Conservation (phyloP, 768 basidiomycete species). For the Kwoniella botswanensis region DNA sequence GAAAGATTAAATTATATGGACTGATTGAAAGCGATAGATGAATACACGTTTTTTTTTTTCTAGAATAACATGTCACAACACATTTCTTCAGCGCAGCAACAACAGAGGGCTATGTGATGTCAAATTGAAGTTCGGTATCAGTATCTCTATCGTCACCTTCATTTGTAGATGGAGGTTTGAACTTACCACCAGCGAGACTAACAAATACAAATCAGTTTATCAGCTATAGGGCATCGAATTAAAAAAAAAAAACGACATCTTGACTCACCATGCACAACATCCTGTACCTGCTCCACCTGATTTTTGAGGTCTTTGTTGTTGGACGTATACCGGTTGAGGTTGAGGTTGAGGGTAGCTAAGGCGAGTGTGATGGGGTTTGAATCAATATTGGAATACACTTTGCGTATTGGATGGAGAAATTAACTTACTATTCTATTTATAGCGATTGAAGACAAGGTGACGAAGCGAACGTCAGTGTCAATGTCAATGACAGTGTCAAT, state of each 20-base stretch:
- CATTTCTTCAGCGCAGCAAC: constrained; percentile 45
- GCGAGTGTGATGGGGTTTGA: not conserved
- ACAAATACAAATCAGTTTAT: not conserved
- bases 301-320: constrained; percentile 62
- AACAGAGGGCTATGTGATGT: constrained; percentile 20
- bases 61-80: constrained; percentile 50
- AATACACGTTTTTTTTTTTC: too few relatives aligned
- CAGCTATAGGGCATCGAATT: not conserved
- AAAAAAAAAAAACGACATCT: not conserved
- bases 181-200: constrained; percentile 28
- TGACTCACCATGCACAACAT: constrained; percentile 64
- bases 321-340: constrained; percentile 78
- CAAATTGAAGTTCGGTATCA: too few relatives aligned
- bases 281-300: constrained; percentile 66
- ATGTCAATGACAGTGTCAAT: too few relatives aligned
- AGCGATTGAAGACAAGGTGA: not conserved
- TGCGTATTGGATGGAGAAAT: not conserved
- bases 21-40: too few relatives aligned
- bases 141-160: too few relatives aligned
- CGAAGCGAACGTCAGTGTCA: not conserved
- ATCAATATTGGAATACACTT: not conserved
- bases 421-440: constrained; percentile 46
- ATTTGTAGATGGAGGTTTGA: too few relatives aligned
- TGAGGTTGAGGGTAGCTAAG: constrained; percentile 66
- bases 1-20: too few relatives aligned